Evolutionary conservation across 2,329 filamentous ascomycete genomes (phyloP).

Genomic region (Hypoxylon sp.): DNA sequence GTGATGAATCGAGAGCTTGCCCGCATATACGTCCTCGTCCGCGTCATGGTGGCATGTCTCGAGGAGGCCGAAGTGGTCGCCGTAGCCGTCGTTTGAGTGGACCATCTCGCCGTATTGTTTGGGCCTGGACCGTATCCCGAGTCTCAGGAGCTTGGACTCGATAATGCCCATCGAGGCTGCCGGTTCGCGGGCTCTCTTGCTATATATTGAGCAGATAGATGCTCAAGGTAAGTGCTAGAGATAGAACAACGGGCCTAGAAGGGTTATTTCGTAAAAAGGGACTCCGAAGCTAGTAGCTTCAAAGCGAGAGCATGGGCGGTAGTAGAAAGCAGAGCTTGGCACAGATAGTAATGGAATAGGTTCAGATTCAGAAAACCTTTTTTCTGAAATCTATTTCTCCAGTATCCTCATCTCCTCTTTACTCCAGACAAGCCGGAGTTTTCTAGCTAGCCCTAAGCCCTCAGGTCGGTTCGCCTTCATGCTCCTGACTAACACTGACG

Average conservation of each 20-base stretch:
- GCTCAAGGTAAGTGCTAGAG: not conserved
- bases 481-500: not conserved
- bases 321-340: too few species aligned
- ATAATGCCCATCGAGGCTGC: not conserved
- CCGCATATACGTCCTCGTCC: not conserved
- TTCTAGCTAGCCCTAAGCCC: not conserved
- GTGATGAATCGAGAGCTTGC: not conserved
- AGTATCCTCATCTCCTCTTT: too few species aligned
- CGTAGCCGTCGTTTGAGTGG: not conserved
- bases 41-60: not conserved
- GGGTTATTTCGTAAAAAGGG: not conserved
- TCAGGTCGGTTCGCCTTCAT: constrained; percentile 6
- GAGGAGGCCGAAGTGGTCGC: not conserved
- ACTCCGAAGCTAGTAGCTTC: not conserved
- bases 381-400: not conserved
- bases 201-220: not conserved
- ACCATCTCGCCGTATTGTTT: not conserved
- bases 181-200: not conserved
- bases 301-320: too few species aligned
- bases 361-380: too few species aligned
- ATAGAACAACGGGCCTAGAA: not conserved
- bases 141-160: constrained; percentile 7
- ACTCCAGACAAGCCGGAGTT: not conserved
- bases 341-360: too few species aligned
- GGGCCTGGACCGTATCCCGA: not conserved